Evolutionary conservation across 2,329 filamentous ascomycete species (phyloP), one percentile per base, ranked within the genome.

Genomic region (Fusarium phyllophilum): DNA sequence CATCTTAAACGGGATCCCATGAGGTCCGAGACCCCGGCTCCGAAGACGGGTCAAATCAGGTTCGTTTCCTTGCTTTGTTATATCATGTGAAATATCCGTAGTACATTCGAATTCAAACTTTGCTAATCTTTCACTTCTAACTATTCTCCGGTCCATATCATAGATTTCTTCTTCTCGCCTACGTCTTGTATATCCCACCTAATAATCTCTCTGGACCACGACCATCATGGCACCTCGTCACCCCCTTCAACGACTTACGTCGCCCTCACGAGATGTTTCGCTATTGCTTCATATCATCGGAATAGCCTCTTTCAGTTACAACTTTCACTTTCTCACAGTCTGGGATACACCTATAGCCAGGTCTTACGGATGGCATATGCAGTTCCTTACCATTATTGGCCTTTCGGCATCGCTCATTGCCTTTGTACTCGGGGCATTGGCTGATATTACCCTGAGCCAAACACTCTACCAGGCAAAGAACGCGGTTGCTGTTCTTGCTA

Each of bases 341-440:
- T 89, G 85, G 81, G 86, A 89, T 5, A 87, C 85, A 17, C 81
- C 85, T 58, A 86, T 91, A 49, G 87, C 87, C 57, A 83, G 85
- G 1, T 86, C 89, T 3, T 93, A 91, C 76, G 92, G 92, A 65
- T 87, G 91, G 83, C 88, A 93, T 78, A 88, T 91, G 71, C 91
- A 93, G 80, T 94, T 92, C 78, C 86, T 95, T 38, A 95, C 92
- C 73, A 94, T 94, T 78, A 88, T 94, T 66, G 92, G 92, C 33
- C 87, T 94, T 48, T 84, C 86, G 3, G 83, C 92, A 31, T 87
- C 91, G 2, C 85, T 89, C 17, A 74, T 86, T 51, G 92, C 90
- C 57, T 94, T 94, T 79, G 75, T 81, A 56, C 81, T 88, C 33
- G 93, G 89, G 8, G 82, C 92, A 9, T 79, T 91, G 41, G 90